Base-by-base conservation (phyloP, 2,329 filamentous ascomycete species). In the Aureobasidium sp. region DNA sequence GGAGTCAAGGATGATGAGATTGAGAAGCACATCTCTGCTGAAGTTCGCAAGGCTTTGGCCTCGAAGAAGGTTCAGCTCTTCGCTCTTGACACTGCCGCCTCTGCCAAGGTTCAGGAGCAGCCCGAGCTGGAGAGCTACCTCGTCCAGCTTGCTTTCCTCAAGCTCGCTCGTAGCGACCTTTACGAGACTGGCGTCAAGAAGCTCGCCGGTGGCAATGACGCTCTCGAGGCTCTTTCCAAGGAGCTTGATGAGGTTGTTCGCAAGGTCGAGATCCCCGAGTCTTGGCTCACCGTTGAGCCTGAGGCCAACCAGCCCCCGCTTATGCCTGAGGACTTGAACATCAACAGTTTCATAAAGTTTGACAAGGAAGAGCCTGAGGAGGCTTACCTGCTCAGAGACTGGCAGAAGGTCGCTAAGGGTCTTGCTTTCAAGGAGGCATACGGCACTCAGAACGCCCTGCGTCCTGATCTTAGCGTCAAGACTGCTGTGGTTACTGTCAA, bases 341-440 rank as follows among this genome's bases (percentile, higher is more conserved):
- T 84, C 66, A 97, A 88, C 79, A 94, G 90, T 80, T 97, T 99
- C 71, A 83, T 83, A 57, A 75, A 85, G 2, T 95, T 91, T 71
- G 82, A 90, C 67, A 95, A 93, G 77, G 78, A 82, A 45, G 90
- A 95, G 69, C 67, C 76, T 0, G 91, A 95, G 74, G 78, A 81
- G 42, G 80, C 86, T 29, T 81, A 82, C 3, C 75, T 86, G 3
- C 82, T 96, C 63, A 83, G 84, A 68, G 83, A 88, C 74, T 96
- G 92, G 90, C 83, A 92, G 75, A 82, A 86, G 50, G 90, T 87
- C 55, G 94, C 93, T 64, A 94, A 95, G 80, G 89, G 87, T 51
- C 81, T 99, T 62, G 84, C 84, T 5, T 99, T 99, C 83, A 96
- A 95, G 80, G 94, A 99, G 76, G 93, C 91, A 0, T 97, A 91